Evolutionary conservation across 768 basidiomycete species (phyloP), one percentile per base, ranked within the genome.

Genomic region (Hydnomerulius pinastri): DNA sequence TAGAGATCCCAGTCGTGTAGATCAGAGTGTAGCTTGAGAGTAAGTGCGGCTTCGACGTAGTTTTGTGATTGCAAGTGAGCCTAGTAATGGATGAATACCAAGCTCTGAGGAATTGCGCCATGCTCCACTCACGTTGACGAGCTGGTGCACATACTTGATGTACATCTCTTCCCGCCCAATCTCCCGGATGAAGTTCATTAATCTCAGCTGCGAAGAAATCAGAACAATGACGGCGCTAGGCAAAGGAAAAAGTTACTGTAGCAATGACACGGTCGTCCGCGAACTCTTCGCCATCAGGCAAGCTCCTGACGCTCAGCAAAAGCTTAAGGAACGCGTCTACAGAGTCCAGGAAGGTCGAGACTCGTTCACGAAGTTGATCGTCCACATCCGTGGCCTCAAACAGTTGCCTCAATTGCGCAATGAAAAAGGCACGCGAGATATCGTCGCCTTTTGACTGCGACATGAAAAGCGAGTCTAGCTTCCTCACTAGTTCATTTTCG

Each of bases 121-220:
- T 2, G 43, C 49, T 38, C 51, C 17, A 60, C 85, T 58, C 62
- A 94, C 90, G 59, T 92, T 90, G 43, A 96, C 92, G 21, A 97
- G 84, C 63, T 95, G 92, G 63, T 97, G 92, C 20, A 96, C 90
- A 66, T 96, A 96, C 79, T 94, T 92, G 69, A 95, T 90, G 61
- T 94, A 96, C 52, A 97, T 93, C 63, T 95, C 93, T 61, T 92
- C 87, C 11, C 94, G 78, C 15, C 93, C 93, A 48, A 96, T 94
- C 15, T 89, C 81, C 15, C 92, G 81, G 57, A 96, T 92, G 68
- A 95, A 97, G 66, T 93, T 92, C 87, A 97, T 93, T 53, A 97
- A 73, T 28, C 91, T 81, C 54, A 95, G 74, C 89, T 91, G 52
- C 42, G 29, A 43, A 24, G 17, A 23, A 45, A n/a, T 61, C 51